phyloP scores from a whole-genome alignment of 2,329 filamentous ascomycete species.

The Nemania bipapillata region DNA sequence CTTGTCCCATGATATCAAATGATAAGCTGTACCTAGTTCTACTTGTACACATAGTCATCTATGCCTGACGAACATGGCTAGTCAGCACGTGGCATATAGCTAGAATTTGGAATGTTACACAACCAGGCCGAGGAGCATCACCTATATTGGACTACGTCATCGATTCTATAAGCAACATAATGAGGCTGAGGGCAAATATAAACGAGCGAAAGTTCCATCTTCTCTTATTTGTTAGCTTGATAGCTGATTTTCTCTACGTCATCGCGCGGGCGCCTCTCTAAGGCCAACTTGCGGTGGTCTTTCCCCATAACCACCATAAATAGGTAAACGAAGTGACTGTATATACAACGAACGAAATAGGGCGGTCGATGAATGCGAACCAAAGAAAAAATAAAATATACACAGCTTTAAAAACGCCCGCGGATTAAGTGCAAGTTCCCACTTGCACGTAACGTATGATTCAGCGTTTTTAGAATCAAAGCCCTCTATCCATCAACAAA shows the following conservation, averaged over 20 bases:
- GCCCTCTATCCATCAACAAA: not conserved
- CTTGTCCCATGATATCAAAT: not conserved
- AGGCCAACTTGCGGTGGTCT: slow-evolving; percentile 13
- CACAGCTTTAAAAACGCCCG: slow-evolving; percentile 23
- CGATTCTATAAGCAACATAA: no score
- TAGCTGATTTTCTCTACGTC: slow-evolving; percentile 10
- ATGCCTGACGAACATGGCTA: no score
- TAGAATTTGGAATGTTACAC: no score
- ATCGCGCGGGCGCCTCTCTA: slow-evolving; percentile 20
- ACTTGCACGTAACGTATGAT: not conserved
- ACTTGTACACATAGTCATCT: not conserved
- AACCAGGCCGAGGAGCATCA: no score
- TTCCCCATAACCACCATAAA: slow-evolving; percentile 13
- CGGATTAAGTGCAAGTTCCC: not conserved
- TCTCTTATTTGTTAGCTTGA: slow-evolving; percentile 1
- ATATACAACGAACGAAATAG: slow-evolving; percentile 34
- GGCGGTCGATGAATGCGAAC: slow-evolving; percentile 7
- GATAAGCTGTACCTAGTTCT: not conserved
- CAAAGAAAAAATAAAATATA: slow-evolving; percentile 26
- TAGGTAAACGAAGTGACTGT: slow-evolving; percentile 29
- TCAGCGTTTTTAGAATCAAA: slow-evolving; percentile 17
- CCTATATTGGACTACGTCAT: no score
- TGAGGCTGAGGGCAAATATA: not conserved
- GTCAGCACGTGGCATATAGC: no score
- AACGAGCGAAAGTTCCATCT: not conserved